Percentiles rank a stretch among this genome's conserved stretches.
phyloP scores from a whole-genome alignment of 2,329 filamentous ascomycete genomes.

The Karstenula rhodostoma region DNA sequence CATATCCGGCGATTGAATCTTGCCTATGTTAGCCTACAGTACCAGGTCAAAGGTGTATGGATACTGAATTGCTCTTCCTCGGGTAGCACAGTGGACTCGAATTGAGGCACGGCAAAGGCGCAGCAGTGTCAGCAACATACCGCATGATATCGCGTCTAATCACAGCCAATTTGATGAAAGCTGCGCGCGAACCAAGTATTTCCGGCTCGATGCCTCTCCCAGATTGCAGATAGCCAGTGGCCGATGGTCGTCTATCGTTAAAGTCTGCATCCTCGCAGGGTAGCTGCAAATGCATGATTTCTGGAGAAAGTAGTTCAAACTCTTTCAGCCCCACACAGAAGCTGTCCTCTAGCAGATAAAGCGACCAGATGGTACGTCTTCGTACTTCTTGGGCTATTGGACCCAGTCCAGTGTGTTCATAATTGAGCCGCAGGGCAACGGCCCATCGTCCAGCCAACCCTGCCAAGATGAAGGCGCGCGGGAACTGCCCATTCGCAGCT shows the following conservation, averaged over 20 bases:
- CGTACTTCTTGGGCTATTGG: constrained; percentile 7
- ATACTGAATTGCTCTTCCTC: too few species aligned
- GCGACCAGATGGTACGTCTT: constrained; percentile 3
- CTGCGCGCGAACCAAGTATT: constrained; percentile 1
- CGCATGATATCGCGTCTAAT: constrained; percentile 7
- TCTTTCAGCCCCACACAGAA: constrained; percentile 6
- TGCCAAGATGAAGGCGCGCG: constrained; percentile 3
- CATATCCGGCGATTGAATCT: constrained; percentile 8
- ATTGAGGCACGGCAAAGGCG: too few species aligned
- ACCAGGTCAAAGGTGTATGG: too few species aligned
- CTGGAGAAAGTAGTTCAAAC: constrained; percentile 3
- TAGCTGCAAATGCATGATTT: constrained; percentile 5
- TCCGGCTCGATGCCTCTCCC: constrained; percentile 8
- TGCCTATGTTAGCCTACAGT: neutral
- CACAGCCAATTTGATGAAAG: neutral
- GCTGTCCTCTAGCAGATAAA: constrained; percentile 7
- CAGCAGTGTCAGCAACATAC: neutral
- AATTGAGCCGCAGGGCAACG: constrained; percentile 7
- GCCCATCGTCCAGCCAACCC: constrained; percentile 7
- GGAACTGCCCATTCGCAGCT: constrained; percentile 1
- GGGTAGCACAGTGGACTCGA: too few species aligned
- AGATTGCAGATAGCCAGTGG: constrained; percentile 3
- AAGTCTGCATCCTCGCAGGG: constrained; percentile 8
- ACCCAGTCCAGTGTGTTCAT: constrained; percentile 2
- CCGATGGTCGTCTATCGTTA: neutral